Base-by-base conservation (phyloP, 305 asterid species). In the Withania somnifera region DNA sequence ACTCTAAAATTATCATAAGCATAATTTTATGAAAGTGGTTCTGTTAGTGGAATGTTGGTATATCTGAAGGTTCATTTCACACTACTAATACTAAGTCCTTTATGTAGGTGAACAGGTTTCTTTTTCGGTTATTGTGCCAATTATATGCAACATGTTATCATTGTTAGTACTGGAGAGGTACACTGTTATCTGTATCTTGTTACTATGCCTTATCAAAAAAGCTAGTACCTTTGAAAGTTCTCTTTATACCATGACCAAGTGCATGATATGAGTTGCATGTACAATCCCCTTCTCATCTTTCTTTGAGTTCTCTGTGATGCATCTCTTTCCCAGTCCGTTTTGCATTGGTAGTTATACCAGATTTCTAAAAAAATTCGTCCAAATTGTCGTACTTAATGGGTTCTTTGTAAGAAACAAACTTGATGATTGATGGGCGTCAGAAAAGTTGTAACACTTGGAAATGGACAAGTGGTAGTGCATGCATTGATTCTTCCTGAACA, bases 141-240 rank as follows among this genome's bases (percentile, higher is more conserved):
- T 85, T 89, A 91, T 81, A 90, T 92, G 11, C 97, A 94, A 15
- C 97, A 92, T 83, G 88, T 92, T 67, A 91, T 95, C 81, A 88
- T 86, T 10, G 97, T 95, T 82, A 88, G 91, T 84, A 85, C 96
- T 63, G 98, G 98, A 89, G 98, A 95, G 97, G 99, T 95, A 86
- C 85, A 76, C 8, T 61, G 19, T 61, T 61, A 42, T 17, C 51
- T 26, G 54, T 69, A 22, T 20, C 54, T 63, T 30, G 24, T 7
- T 15, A 8, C 3, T 68, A 11, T 42, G 45, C 20, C 26, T 32
- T 64, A 5, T 30, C 11, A 64, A 17, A 64, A 8, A 32, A 7
- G 47, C 0, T 63, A 2, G 5, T 14, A 61, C 71, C 45, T 63
- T 9, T 30, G 22, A 15, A 63, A 15, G 34, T 63, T 68, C 78